Base-by-base conservation (phyloP, 345 rosid genomes). In the Punica granatum region DNA sequence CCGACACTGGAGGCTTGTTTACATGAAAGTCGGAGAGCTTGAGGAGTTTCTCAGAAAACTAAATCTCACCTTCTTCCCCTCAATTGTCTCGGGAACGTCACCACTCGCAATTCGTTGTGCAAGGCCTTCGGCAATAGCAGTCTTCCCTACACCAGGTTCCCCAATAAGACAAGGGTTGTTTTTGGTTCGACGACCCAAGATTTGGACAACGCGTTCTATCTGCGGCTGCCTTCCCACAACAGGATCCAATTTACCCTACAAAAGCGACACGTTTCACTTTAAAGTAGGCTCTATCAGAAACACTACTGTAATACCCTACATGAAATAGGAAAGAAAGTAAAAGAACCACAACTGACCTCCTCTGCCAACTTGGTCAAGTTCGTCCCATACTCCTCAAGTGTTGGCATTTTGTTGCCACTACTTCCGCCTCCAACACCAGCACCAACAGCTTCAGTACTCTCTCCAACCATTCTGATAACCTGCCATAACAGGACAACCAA, bases 61-160 rank as follows among this genome's bases (percentile, higher is more conserved):
- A 51, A 4, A 37, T 5, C 65, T 26, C 69, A 90, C 98, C 96
- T 90, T 95, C 86, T 95, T 95, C 33, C 99, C 84, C 74, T 92
- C 96, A 68, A 92, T 92, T 48, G 99, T 95, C 54, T 92, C 99
- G 60, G 99, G 99, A 79, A 88, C 97, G 76, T 95, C 99, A 66
- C 97, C 97, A 70, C 72, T 87, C 25, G 97, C 82, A 71, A 95
- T 95, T 32, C 98, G 83, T 56, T 92, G 99, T 48, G 99, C 99
- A 48, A 92, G 98, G 68, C 99, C 99, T 84, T 92, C 99, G 1
- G 99, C 99, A 76, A 95, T 95, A 69, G 99, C 98, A 58, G 99
- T 95, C 86, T 95, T 95, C 62, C 99, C 99, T 44, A 95, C 99
- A 60, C 99, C 99, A 73, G 99, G 99, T 79, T 95, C 99, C 80